Base-by-base conservation (phyloP, 2,329 filamentous ascomycete genomes). In the Cordyceps cateniannulata region DNA sequence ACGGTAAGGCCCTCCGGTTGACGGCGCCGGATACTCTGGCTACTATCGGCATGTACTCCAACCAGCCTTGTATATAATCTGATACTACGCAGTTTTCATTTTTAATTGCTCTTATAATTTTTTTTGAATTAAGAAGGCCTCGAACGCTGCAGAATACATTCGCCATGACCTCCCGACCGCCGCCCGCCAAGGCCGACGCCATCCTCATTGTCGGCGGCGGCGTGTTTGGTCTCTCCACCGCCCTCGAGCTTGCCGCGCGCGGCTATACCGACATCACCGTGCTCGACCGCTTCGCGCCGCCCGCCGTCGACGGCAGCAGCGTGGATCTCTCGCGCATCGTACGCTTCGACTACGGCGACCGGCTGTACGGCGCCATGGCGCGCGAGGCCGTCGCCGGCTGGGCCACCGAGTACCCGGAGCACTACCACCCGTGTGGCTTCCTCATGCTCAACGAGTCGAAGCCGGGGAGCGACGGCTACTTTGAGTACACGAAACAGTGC, bases 291-390 rank as follows among this genome's bases (percentile, higher is more conserved):
- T 70, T 68, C 54, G 63, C 72, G 0, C 73, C 75, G 4, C 74
- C 75, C 0, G 70, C 72, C 2, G 64, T 68, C 3, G 72, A 77
- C 14, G 71, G 71, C 29, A 74, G 75, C 60, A 76, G 73, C 49
- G 73, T 75, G n/a, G 75, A 77, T 61, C 70, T 74, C 20, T 77
- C 75, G 5, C 73, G 76, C 20, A 70, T 77, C 60, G 71, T 77
- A 48, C 72, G 75, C 6, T 66, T 72, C 49, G 88, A 91, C 72
- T 91, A 91, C 66, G 84, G 85, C 14, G 81, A 86, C 65, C 72
- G 79, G 0, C 76, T 82, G 16, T 91, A 91, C 67, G 79, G 83
- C 5, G 73, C 75, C 48, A 81, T 91, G 57, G 86, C 83, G 4
- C 63, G 63, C 16, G 69, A 73, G 54, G 69, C 72, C 3, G 62